Evolutionary conservation across 306 rosid species (phyloP).

Genomic region (Rubus parviflorus): DNA sequence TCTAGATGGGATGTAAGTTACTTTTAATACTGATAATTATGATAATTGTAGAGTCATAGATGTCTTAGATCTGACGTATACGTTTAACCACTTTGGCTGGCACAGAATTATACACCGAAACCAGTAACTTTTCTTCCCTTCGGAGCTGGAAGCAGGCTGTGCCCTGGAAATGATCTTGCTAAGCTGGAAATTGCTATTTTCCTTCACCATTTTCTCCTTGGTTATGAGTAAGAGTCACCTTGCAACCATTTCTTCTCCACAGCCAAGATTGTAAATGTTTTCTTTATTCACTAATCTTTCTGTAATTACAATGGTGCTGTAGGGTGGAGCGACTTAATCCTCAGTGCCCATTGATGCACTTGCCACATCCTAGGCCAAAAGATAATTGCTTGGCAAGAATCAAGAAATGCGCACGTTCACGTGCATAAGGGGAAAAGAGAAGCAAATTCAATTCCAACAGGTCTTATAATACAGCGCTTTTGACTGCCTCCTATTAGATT

Average conservation of each 20-base stretch:
- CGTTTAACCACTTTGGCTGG: not conserved
- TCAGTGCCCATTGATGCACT: constrained; percentile 47
- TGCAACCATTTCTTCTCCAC: not conserved
- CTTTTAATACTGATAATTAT: not conserved
- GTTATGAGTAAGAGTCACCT: constrained; percentile 48
- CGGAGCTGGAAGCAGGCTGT: constrained; percentile 76
- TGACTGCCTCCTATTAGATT: not conserved
- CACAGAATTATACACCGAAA: constrained; percentile 46
- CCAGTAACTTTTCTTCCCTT: constrained; percentile 88
- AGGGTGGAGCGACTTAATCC: constrained; percentile 67
- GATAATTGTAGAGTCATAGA: not conserved
- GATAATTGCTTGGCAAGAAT: constrained; percentile 77
- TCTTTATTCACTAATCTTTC: not conserved
- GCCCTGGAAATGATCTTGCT: constrained; percentile 73
- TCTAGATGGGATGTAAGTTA: constrained; percentile 80
- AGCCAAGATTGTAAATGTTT: not conserved
- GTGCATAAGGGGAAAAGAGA: not conserved
- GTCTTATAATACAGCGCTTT: not conserved
- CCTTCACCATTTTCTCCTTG: constrained; percentile 73
- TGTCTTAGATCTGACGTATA: not conserved
- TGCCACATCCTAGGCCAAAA: constrained; percentile 74
- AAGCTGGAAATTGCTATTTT: constrained; percentile 76
- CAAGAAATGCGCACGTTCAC: not conserved
- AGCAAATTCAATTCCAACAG: not conserved
- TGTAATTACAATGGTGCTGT: not conserved